Evolutionary conservation across 2,329 filamentous ascomycete genomes (phyloP).

Genomic region (Colletotrichum sp.): DNA sequence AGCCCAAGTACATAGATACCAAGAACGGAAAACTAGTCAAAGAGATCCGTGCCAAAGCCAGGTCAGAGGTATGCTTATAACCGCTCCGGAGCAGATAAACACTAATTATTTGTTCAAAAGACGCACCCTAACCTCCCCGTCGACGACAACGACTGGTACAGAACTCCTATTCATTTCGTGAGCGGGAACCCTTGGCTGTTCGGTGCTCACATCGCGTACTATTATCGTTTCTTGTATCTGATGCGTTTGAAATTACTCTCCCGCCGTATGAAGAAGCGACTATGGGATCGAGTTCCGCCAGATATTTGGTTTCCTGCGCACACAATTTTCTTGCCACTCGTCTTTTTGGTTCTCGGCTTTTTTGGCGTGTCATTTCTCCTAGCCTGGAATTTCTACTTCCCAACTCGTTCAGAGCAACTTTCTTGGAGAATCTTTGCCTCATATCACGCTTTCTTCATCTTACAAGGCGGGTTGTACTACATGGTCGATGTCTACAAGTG

Average conservation of each 20-base stretch:
- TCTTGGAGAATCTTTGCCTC: background rate
- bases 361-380: background rate
- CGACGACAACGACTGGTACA: background rate
- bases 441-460: background rate
- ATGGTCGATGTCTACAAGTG: background rate
- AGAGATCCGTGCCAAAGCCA: background rate
- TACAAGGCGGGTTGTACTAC: background rate
- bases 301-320: background rate
- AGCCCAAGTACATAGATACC: background rate
- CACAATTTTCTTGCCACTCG: background rate
- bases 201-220: background rate
- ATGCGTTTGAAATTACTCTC: background rate
- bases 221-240: background rate
- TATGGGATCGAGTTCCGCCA: background rate
- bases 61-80: rapidly evolving
- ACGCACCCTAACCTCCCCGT: background rate
- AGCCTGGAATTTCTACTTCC: background rate
- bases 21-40: background rate
- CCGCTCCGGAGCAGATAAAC: too few species aligned
- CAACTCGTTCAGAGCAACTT: background rate
- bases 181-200: background rate
- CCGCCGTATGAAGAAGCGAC: background rate
- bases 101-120: too few species aligned
- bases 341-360: background rate
- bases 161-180: background rate